Evolutionary conservation across 352 stramenopile genomes (phyloP).

Genomic region (Phytophthora foliorum): DNA sequence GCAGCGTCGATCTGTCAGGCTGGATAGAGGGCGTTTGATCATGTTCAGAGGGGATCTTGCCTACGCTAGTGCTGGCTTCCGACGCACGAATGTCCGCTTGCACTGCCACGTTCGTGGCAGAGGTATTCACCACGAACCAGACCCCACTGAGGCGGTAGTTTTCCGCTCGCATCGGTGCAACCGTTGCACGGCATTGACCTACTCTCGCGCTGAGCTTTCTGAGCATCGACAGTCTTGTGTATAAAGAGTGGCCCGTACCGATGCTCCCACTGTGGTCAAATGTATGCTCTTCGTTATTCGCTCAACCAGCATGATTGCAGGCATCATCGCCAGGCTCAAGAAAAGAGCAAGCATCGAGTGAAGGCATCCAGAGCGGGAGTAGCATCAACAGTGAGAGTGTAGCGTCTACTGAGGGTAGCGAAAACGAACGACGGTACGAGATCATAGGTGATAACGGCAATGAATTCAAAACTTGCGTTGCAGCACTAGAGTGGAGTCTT

Average conservation of each 20-base stretch:
- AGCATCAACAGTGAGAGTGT: background rate
- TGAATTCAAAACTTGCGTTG: too few relatives aligned
- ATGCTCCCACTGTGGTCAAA: background rate
- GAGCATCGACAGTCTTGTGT: background rate
- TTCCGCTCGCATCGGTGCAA: background rate
- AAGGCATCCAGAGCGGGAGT: background rate
- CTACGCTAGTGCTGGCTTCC: background rate
- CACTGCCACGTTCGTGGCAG: slow-evolving; percentile 2
- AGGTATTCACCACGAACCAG: background rate
- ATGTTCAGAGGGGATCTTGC: slow-evolving; percentile 12
- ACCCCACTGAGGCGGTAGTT: background rate
- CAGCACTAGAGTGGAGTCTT: too few relatives aligned
- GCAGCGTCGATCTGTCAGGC: background rate
- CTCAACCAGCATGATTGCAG: slow-evolving; percentile 10
- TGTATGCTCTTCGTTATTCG: slow-evolving; percentile 1
- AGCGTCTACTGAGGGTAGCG: background rate
- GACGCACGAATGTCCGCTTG: background rate
- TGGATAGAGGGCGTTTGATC: slow-evolving; percentile 4
- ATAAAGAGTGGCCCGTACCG: background rate
- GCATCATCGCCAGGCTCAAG: background rate
- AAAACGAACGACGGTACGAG: too few relatives aligned
- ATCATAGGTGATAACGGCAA: too few relatives aligned
- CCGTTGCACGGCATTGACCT: background rate
- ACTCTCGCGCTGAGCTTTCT: slow-evolving; percentile 2
- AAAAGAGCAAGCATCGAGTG: background rate